Conservation (phyloP, 208 protist species). For the Crithidia expoeki region DNA sequence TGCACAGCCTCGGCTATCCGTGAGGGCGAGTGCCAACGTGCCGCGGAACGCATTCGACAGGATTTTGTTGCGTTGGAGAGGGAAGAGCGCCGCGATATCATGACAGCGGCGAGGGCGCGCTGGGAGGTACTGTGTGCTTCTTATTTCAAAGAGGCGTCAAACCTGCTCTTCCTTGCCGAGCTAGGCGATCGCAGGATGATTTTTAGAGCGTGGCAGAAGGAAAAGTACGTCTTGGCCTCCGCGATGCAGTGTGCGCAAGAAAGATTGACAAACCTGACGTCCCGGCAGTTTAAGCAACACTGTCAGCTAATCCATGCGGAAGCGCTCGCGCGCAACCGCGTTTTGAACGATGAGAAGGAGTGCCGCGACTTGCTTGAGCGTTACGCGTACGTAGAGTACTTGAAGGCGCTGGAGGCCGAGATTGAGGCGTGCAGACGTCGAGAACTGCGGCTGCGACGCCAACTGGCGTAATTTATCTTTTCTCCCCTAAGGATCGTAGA, state of each 20-base stretch:
- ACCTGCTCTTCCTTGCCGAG: slow-evolving; percentile 4
- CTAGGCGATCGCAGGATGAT: slow-evolving; percentile 7
- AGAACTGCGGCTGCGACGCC: slow-evolving; percentile 10
- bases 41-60: not conserved
- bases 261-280: slow-evolving; percentile 7
- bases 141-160: not conserved
- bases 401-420: slow-evolving; percentile 21
- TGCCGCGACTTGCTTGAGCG: slow-evolving; percentile 20
- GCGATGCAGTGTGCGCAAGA: slow-evolving; percentile 5
- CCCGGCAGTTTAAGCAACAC: slow-evolving; percentile 11
- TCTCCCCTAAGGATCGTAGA: no score
- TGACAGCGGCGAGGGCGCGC: not conserved
- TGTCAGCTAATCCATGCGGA: slow-evolving; percentile 22
- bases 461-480: not conserved
- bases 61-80: slow-evolving; percentile 9
- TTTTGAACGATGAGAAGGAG: slow-evolving; percentile 10
- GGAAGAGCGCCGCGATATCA: slow-evolving; percentile 5
- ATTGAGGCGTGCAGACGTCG: slow-evolving; percentile 7
- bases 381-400: slow-evolving; percentile 14
- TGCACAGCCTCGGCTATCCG: not conserved
- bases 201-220: slow-evolving; percentile 26
- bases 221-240: not conserved
- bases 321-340: slow-evolving; percentile 7
- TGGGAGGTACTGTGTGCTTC: not conserved
- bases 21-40: not conserved